phyloP scores from a whole-genome alignment of 345 rosid genomes.

The Cardamine chenopodiifolia region DNA sequence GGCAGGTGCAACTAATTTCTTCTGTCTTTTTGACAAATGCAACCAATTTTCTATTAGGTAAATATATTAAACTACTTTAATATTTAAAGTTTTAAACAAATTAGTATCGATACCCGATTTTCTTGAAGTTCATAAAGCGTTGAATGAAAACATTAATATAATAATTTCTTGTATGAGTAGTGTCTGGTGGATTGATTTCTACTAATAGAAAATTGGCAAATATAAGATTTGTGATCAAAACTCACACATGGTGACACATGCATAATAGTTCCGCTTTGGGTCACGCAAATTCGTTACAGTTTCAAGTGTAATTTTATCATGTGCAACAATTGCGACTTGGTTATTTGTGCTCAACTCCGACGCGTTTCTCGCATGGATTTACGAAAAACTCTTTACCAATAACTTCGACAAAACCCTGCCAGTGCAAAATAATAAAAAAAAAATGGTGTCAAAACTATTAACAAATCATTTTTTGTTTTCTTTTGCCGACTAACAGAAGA shows the following conservation, averaged over 20 bases:
- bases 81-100: no score
- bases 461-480: background rate
- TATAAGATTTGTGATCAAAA: background rate
- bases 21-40: no score
- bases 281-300: background rate
- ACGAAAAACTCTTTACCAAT: background rate
- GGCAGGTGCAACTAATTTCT: background rate
- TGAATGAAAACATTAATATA: background rate
- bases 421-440: background rate
- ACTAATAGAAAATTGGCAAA: background rate
- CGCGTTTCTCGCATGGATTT: background rate
- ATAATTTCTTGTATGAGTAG: background rate
- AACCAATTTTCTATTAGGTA: background rate
- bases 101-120: background rate
- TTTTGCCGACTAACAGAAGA: background rate
- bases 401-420: background rate
- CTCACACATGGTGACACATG: background rate
- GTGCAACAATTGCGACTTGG: background rate
- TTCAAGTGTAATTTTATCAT: background rate
- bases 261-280: background rate
- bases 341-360: background rate
- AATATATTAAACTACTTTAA: no score
- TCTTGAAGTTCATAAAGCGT: background rate
- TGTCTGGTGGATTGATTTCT: background rate
- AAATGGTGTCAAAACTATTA: background rate